A percentile compares a stretch with the other conserved stretches of the same genome.
Evolutionary conservation across 768 basidiomycete species (phyloP).

Genomic region (Tulasnella sp.): DNA sequence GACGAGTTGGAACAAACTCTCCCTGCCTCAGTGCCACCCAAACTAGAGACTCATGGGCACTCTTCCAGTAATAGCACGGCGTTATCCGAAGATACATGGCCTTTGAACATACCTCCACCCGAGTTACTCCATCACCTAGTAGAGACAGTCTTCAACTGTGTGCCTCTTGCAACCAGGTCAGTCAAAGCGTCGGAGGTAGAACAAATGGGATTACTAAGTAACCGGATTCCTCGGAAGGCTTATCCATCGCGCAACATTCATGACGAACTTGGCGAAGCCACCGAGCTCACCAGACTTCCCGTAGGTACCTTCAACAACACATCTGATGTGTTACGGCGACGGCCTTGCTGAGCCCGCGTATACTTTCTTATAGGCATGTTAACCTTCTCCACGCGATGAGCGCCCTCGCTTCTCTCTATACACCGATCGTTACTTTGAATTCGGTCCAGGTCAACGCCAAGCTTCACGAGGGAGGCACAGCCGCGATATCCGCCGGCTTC

Average conservation of each 20-base stretch:
- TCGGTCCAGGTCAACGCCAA: background rate
- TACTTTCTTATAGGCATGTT: constrained; percentile 2
- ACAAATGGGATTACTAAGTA: too few relatives aligned
- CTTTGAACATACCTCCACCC: constrained; percentile 9
- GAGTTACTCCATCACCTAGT: constrained; percentile 11
- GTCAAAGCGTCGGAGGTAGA: too few relatives aligned
- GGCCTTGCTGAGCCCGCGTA: too few relatives aligned
- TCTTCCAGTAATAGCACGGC: too few relatives aligned
- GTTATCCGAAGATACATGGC: background rate
- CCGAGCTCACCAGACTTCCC: constrained; percentile 15
- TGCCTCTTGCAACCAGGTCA: constrained; percentile 3
- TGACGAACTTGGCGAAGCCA: background rate
- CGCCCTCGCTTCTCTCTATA: constrained; percentile 15
- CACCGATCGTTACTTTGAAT: background rate
- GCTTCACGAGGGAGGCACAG: background rate
- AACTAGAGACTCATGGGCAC: too few relatives aligned
- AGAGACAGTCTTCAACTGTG: constrained; percentile 14
- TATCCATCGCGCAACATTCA: constrained; percentile 16
- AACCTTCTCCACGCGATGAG: constrained; percentile 18
- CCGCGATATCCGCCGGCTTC: constrained; percentile 2
- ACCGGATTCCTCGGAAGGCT: background rate
- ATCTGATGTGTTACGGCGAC: background rate
- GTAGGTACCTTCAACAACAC: background rate
- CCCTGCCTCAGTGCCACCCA: too few relatives aligned
- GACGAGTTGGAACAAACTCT: too few relatives aligned